Base-by-base conservation (phyloP, 2,329 filamentous ascomycete genomes). In the Penicillium sp. region DNA sequence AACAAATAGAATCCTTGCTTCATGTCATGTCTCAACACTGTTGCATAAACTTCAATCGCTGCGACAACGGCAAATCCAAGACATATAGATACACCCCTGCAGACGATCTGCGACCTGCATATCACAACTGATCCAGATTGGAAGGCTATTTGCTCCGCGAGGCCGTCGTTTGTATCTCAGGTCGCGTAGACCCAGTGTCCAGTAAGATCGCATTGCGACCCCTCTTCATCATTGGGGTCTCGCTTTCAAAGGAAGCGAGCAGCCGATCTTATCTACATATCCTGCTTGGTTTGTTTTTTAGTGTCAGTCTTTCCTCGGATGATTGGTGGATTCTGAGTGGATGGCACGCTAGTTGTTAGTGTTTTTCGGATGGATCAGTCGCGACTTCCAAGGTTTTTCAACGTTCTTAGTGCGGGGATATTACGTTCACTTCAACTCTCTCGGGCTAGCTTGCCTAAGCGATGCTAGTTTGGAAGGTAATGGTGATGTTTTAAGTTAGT, bases 61-160 rank as follows among this genome's bases (percentile, higher is more conserved):
- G 22, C n/a, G 22, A 53, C 41, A 37, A 52, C 24, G 11, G 46
- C 27, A 44, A 48, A 52, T 54, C 19, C 45, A 53, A 55, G 56
- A 59, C 56, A 60, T 41, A 41, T 26, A 45, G 44, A 58, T 53
- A 57, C 39, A 41, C 58, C 60, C 60, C 60, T 62, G 58, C 60
- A 62, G 60, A 13, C 19, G 60, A 62, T 58, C 60, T 55, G 58
- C 60, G 43, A 26, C 43, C 19, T 57, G 53, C 60, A 60, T 58
- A 46, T 46, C 35, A 39, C 31, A 45, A 52, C 52, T 31, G 48
- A 35, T 27, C 19, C 37, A 58, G 44, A 62, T 60, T 62, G 58
- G 58, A 57, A 57, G 58, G 58, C 14, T 29, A 27, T 52, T 37
- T 35, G 24, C 27, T 53, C 58, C 60, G 58, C 21, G 35, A 14